Percentiles rank a stretch among this genome's conserved stretches.
phyloP scores from a whole-genome alignment of 2,329 filamentous ascomycete genomes.

The Fusarium siculi region DNA sequence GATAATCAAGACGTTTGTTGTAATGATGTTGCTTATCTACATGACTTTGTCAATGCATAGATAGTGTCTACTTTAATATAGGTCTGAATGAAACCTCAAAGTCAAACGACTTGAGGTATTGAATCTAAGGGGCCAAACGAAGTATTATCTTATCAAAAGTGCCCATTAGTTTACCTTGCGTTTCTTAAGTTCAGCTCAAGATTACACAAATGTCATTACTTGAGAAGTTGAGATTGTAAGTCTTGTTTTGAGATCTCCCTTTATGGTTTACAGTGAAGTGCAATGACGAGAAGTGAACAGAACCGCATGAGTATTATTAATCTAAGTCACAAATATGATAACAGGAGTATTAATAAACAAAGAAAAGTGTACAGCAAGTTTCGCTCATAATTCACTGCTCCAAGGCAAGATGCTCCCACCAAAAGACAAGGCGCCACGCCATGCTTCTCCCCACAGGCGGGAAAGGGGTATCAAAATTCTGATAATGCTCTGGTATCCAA shows the following conservation, averaged over 20 bases:
- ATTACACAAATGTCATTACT: not conserved
- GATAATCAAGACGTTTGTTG: conserved; percentile 21
- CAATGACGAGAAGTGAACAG: not conserved
- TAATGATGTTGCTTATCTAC: conserved; percentile 32
- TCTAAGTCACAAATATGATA: conserved; percentile 19
- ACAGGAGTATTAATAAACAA: conserved; percentile 13
- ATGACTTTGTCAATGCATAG: conserved; percentile 13
- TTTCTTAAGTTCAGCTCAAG: not conserved
- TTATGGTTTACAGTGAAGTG: not conserved
- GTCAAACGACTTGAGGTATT: not conserved
- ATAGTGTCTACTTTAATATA: conserved; percentile 28
- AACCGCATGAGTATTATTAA: conserved; percentile 27
- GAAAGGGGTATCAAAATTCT: conserved; percentile 43
- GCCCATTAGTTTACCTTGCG: too few species aligned
- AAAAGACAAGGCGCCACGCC: conserved; percentile 34
- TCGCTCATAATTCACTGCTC: conserved; percentile 29
- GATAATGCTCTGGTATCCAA: conserved; percentile 21
- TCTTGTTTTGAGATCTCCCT: not conserved
- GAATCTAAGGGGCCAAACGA: not conserved
- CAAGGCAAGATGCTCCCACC: conserved; percentile 36
- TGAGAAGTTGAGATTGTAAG: not conserved
- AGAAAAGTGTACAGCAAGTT: conserved; percentile 11
- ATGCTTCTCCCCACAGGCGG: conserved; percentile 30
- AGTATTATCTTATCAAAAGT: not conserved
- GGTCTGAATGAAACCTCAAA: not conserved